Conservation (phyloP, 1,284 basidiomycete species). For the Moesziomyces globuligerus region DNA sequence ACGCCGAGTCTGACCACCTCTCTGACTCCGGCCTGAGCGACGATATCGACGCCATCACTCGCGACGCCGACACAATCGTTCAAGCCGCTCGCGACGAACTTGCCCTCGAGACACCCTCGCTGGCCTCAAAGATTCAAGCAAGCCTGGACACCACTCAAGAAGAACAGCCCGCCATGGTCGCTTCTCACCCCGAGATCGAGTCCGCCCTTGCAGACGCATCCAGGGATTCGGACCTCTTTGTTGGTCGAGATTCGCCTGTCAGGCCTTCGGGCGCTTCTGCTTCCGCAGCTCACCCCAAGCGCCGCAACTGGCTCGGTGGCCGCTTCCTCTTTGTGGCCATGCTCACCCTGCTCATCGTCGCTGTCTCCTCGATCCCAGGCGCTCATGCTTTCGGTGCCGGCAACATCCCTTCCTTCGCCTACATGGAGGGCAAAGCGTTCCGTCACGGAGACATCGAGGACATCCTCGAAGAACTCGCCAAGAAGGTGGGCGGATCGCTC, state of each 20-base stretch:
- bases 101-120: conserved; percentile 12
- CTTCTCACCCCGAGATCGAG: conserved; percentile 26
- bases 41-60: conserved; percentile 23
- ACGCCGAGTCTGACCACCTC: conserved; percentile 23
- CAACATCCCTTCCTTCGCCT: conserved; percentile 58
- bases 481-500: conserved; percentile 54
- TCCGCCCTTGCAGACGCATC: conserved; percentile 39
- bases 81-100: conserved; percentile 39
- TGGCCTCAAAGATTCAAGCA: neutral
- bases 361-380: conserved; percentile 36
- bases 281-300: conserved; percentile 4
- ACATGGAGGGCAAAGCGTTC: conserved; percentile 60
- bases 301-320: conserved; percentile 30
- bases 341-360: conserved; percentile 36
- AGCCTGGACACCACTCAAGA: neutral
- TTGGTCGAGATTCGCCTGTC: neutral
- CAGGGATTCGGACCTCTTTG: conserved; percentile 18
- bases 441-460: conserved; percentile 62
- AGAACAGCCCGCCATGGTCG: conserved; percentile 13
- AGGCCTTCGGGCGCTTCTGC: neutral
- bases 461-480: conserved; percentile 54
- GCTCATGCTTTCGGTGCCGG: conserved; percentile 60
- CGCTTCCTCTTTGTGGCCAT: conserved; percentile 42
- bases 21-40: conserved; percentile 17
- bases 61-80: conserved; percentile 33